phyloP scores from a whole-genome alignment of 768 basidiomycete genomes.

The Russula vinacea region DNA sequence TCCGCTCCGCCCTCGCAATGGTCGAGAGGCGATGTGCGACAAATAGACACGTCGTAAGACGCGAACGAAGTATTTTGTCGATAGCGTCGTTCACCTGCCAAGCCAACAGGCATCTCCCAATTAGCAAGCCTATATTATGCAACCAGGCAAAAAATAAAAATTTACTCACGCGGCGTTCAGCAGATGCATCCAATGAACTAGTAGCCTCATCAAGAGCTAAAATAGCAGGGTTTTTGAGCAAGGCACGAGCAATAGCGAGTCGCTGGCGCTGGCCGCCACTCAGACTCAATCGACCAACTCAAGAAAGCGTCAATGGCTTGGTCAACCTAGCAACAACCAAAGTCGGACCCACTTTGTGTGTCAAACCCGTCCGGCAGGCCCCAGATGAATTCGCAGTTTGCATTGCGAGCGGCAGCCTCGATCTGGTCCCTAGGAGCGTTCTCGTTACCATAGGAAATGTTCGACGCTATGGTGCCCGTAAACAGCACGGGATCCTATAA shows the following conservation, averaged over 20 bases:
- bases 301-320: not conserved
- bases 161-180: slow-evolving; percentile 66
- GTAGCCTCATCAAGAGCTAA: slow-evolving; percentile 89
- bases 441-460: slow-evolving; percentile 85
- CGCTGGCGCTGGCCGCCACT: slow-evolving; percentile 82
- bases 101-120: not conserved
- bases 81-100: slow-evolving; percentile 82
- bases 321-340: not conserved
- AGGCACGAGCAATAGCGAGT: slow-evolving; percentile 78
- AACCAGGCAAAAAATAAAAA: not conserved
- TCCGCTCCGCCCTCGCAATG: slow-evolving; percentile 84
- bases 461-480: slow-evolving; percentile 89
- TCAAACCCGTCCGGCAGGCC: slow-evolving; percentile 93
- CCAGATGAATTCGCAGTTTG: slow-evolving; percentile 96
- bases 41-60: slow-evolving; percentile 82
- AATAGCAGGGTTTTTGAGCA: slow-evolving; percentile 85
- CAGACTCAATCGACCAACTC: slow-evolving; percentile 66
- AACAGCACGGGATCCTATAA: slow-evolving; percentile 77
- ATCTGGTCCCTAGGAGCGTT: slow-evolving; percentile 77
- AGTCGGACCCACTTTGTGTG: slow-evolving; percentile 66
- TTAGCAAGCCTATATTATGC: not conserved
- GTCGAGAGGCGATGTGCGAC: slow-evolving; percentile 90
- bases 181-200: slow-evolving; percentile 82
- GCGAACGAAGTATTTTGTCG: slow-evolving; percentile 74
- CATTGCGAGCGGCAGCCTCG: slow-evolving; percentile 81